phyloP scores from a whole-genome alignment of 441 rosid species.

The Cnidoscolus chayamansa region DNA sequence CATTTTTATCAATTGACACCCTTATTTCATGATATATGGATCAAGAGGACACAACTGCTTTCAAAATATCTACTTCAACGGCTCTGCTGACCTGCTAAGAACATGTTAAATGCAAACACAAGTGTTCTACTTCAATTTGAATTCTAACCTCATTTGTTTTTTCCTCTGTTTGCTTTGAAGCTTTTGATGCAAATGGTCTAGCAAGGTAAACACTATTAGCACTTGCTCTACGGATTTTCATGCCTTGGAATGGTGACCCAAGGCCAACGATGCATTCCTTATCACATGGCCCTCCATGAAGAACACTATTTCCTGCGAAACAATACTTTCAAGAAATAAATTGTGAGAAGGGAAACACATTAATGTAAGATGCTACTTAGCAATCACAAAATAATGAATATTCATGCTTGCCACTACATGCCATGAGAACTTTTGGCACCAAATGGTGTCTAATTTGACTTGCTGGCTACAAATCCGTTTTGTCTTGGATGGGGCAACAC shows the following conservation, averaged over 20 bases:
- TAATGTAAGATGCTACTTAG: too few species aligned
- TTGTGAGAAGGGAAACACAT: not conserved
- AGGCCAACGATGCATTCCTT: slow-evolving; percentile 25
- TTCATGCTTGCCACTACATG: not conserved
- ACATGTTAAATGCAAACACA: not conserved
- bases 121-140: slow-evolving; percentile 11
- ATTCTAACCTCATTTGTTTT: slow-evolving; percentile 58
- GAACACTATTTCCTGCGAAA: slow-evolving; percentile 34
- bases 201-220: slow-evolving; percentile 28
- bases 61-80: too few species aligned
- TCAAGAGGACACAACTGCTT: not conserved
- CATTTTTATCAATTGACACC: not conserved
- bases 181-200: slow-evolving; percentile 63
- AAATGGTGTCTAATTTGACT: not conserved
- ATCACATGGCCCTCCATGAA: slow-evolving; percentile 26
- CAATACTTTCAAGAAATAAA: slow-evolving; percentile 13
- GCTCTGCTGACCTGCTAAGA: not conserved
- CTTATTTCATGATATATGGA: not conserved
- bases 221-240: slow-evolving; percentile 27
- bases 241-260: slow-evolving; percentile 26
- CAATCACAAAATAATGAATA: not conserved
- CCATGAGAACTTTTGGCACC: not conserved
- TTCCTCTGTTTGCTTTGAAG: slow-evolving; percentile 45
- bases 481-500: not conserved
- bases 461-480: not conserved